Conservation (phyloP, 75 land plant species). For the Ceratopteris richardii region DNA sequence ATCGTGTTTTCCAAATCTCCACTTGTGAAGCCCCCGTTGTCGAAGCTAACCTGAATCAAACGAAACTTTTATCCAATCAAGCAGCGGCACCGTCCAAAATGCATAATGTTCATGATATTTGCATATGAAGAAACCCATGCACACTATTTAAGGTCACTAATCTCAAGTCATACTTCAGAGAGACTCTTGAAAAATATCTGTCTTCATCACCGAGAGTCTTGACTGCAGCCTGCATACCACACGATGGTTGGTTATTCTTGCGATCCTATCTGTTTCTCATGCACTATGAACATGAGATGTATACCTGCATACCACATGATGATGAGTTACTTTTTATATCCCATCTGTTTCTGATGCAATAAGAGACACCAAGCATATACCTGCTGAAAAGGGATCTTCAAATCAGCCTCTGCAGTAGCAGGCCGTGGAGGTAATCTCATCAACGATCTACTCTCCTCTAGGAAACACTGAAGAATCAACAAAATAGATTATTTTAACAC, state of each 20-base stretch:
- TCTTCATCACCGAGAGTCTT: constrained; percentile 96
- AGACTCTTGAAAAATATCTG: constrained; percentile 85
- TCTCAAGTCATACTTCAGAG: constrained; percentile 48
- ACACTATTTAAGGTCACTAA: no score
- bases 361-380: no score
- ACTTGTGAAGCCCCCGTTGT: constrained; percentile 29
- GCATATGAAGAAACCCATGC: no score
- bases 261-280: not conserved
- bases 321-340: no score
- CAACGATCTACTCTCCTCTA: constrained; percentile 89
- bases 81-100: not conserved
- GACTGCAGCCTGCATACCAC: constrained; percentile 85
- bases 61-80: constrained; percentile 1
- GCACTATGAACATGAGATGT: no score
- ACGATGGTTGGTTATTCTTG: no score
- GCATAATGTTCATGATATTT: no score
- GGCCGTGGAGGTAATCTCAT: constrained; percentile 97
- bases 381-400: constrained; percentile 94
- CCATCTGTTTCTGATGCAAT: no score
- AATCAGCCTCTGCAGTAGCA: constrained; percentile 95
- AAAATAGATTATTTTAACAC: no score
- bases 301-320: no score
- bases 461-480: constrained; percentile 80
- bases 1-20: constrained; percentile 38
- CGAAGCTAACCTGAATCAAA: constrained; percentile 49